Base-by-base conservation (phyloP, 345 rosid genomes). In the Arabidopsis suecica region DNA sequence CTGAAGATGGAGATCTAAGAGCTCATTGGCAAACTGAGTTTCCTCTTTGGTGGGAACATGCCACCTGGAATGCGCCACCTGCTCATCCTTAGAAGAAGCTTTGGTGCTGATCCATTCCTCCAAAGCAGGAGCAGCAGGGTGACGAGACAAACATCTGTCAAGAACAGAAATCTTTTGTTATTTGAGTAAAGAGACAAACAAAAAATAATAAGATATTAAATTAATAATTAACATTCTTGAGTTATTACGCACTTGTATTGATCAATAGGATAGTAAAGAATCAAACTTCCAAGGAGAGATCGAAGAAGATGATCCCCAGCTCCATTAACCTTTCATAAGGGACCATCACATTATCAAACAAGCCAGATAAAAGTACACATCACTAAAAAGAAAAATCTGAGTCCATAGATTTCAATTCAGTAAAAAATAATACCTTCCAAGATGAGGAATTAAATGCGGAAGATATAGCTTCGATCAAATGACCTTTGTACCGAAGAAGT, bases 101-200 rank as follows among this genome's bases (percentile, higher is more conserved):
- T 95, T 95, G 79, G 93, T 82, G 84, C 99, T 89, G 74, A 90
- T 82, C 99, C 99, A 95, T 71, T 87, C 89, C 84, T 95, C 99
- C 75, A 95, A 84, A 72, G 84, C 83, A 61, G 81, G 75, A 71
- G 91, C 95, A 80, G 83, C 87, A 80, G 96, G 99, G 72, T 95
- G 99, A 74, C 75, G 82, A 62, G 80, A 76, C 74, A 85, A 74
- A 75, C 90, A 92, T 84, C 99, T 95, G 73, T 61, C 54, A 70
- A 63, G 65, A 70, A 81, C 78, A 56, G 70, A 76, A 78, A 72
- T 13, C 64, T 63, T 69, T 54, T 69, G 72, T 30, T 60, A 73
- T 65, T 49, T 23, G 47, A 64, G 59, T 10, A 70, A 45, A 53
- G 65, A 47, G 65, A 53, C 36, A 5, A 5, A 18, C 30, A 48